A percentile compares a stretch with the other conserved stretches of the same genome.
Conservation (phyloP, 345 rosid genomes). For the Eucalyptus dawsonii region DNA sequence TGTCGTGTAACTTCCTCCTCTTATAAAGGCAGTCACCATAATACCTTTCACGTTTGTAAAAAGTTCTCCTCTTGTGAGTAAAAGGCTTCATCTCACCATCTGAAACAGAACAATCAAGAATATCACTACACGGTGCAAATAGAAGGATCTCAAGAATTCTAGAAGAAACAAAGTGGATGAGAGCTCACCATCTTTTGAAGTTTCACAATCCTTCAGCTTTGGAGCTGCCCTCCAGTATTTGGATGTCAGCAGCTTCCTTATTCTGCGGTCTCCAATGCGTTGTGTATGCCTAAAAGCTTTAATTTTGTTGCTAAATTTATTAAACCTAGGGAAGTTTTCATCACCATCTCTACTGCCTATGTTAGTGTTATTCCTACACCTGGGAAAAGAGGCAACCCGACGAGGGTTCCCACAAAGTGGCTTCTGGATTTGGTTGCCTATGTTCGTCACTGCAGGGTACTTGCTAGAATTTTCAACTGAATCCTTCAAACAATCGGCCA, state of each 20-base stretch:
- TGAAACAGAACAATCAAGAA: neutral
- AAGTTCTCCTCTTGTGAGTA: conserved; percentile 44
- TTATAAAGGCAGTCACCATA: conserved; percentile 34
- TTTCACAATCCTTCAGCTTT: conserved; percentile 40
- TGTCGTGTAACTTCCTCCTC: conserved; percentile 52
- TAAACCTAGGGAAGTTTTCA: conserved; percentile 46
- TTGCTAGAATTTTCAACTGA: conserved; percentile 9
- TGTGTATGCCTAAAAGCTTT: conserved; percentile 54
- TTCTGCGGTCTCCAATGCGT: conserved; percentile 37
- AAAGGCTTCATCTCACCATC: conserved; percentile 46
- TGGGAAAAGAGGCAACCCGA: conserved; percentile 27
- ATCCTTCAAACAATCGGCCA: conserved; percentile 16
- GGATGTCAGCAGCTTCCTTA: conserved; percentile 47
- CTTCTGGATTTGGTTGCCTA: conserved; percentile 21
- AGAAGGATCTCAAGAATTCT: neutral
- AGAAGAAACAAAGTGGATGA: neutral
- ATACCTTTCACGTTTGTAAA: conserved; percentile 25
- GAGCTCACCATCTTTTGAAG: conserved; percentile 48
- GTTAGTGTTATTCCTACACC: conserved; percentile 32
- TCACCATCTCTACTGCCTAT: conserved; percentile 71
- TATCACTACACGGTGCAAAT: neutral
- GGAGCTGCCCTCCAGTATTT: conserved; percentile 64
- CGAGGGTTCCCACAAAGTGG: conserved; percentile 5
- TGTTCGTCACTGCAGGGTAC: conserved; percentile 17
- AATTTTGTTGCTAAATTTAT: conserved; percentile 29